phyloP scores from a whole-genome alignment of 2,329 filamentous ascomycete genomes.

The Trichoderma semiorbis region DNA sequence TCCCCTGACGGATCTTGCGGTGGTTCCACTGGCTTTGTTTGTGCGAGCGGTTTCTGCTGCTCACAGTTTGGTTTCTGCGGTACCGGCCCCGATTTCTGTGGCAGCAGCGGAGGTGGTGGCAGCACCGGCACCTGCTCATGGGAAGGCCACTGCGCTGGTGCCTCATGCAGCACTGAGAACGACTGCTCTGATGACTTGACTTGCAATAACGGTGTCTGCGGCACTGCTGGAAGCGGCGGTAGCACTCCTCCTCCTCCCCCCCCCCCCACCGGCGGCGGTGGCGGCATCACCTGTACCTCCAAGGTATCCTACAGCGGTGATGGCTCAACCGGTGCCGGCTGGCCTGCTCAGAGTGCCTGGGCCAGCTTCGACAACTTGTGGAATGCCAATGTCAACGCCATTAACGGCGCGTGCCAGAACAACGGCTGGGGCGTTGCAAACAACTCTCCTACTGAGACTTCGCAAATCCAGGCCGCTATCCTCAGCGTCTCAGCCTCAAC shows the following conservation, averaged over 20 bases:
- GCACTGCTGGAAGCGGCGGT: background rate
- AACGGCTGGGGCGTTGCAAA: slow-evolving; percentile 6
- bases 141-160: background rate
- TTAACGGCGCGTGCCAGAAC: slow-evolving; percentile 18
- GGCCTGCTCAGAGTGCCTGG: background rate
- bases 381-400: slow-evolving; percentile 10
- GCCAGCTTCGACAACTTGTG: slow-evolving; percentile 1
- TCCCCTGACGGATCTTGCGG: background rate
- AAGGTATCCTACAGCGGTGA: background rate
- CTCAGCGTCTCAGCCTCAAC: slow-evolving; percentile 27
- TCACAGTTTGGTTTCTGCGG: background rate
- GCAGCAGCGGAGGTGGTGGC: background rate
- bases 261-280: background rate
- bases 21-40: background rate
- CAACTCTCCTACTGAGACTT: slow-evolving; percentile 10
- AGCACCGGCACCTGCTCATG: background rate
- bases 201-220: background rate
- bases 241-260: background rate
- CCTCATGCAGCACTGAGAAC: background rate
- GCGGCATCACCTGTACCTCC: background rate
- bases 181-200: background rate
- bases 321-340: background rate
- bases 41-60: background rate
- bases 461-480: slow-evolving; percentile 27
- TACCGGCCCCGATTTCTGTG: background rate